phyloP scores from a whole-genome alignment of 2,329 filamentous ascomycete species.

The Camillea tinctor region DNA sequence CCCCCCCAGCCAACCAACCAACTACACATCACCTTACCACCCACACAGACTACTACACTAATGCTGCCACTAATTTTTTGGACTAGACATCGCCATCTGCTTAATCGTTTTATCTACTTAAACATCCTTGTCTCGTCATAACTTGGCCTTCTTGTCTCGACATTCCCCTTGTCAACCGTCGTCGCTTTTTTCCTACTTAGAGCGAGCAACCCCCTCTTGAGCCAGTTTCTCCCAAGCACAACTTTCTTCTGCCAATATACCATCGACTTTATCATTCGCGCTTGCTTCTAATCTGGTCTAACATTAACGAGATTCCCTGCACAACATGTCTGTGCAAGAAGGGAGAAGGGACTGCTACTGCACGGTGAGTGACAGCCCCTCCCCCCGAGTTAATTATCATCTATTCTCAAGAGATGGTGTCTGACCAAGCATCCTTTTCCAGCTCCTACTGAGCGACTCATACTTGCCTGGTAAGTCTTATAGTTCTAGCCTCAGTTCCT shows the following conservation, averaged over 20 bases:
- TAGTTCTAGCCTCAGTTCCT: conserved; percentile 11
- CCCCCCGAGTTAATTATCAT: neutral
- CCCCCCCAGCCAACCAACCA: neutral
- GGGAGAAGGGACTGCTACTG: conserved; percentile 51
- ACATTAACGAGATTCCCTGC: conserved; percentile 12
- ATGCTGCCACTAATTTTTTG: neutral
- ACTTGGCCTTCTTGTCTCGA: neutral
- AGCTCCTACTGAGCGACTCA: conserved; percentile 89
- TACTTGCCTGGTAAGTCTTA: conserved; percentile 81
- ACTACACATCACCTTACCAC: neutral
- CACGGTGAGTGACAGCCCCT: conserved; percentile 45
- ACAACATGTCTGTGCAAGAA: conserved; percentile 29
- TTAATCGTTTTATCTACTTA: neutral
- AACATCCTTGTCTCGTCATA: neutral
- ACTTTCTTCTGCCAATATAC: neutral
- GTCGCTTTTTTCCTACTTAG: neutral
- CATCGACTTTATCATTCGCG: conserved; percentile 1
- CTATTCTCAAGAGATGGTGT: neutral
- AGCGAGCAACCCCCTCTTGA: neutral
- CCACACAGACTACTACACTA: neutral
- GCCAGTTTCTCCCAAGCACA: neutral
- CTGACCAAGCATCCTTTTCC: conserved; percentile 31
- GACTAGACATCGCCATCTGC: neutral
- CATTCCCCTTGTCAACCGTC: neutral
- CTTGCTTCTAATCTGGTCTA: conserved; percentile 10